Base-by-base conservation (phyloP, 176 grass and related monocot genomes). In the Phyllostachys edulis region DNA sequence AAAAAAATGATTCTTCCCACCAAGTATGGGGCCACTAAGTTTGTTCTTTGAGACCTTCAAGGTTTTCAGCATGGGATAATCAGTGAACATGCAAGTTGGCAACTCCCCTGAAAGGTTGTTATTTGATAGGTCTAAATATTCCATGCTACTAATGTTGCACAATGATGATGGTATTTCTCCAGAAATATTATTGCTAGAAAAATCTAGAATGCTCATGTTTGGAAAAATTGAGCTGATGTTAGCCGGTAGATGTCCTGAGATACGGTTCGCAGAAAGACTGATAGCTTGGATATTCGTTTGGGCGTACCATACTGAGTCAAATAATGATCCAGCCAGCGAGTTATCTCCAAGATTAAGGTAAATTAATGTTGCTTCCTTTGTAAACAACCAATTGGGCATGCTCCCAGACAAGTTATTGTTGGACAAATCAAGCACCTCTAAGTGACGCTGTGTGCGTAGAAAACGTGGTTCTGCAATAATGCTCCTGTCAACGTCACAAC, bases 351-450 rank as follows among this genome's bases (percentile, higher is more conserved):
- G 72, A 44, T 76, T 61, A 14, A 85, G 26, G 13, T 37, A 5
- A 67, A 18, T 1, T 9, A 91, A 21, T 16, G 63, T 71, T 2
- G 69, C 47, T 9, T 69, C 40, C 3, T 87, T 87, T 69, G 70
- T 75, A 15, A 91, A 81, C 34, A 88, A 1, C 75, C 85, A 91
- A 26, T 24, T 77, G 14, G 89, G 75, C 51, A 87, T 63, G 42
- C 17, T 72, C 32, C 73, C 84, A 5, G 7, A 26, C 12, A 86
- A 47, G 15, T 66, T 76, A 46, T 76, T 89, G 63, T 75, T 41
- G 1, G 84, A 78, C 42, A 90, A 69, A 47, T 83, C 73, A 23
- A 90, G 68, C 8, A 47, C 1, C 52, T 73, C 5, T 45, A 90
- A 21, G n/a, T 87, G n/a, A 37, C 32, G 4, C 18, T 87, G 79